Evolutionary conservation across 2,329 filamentous ascomycete species (phyloP).

Genomic region (Didymella exigua): DNA sequence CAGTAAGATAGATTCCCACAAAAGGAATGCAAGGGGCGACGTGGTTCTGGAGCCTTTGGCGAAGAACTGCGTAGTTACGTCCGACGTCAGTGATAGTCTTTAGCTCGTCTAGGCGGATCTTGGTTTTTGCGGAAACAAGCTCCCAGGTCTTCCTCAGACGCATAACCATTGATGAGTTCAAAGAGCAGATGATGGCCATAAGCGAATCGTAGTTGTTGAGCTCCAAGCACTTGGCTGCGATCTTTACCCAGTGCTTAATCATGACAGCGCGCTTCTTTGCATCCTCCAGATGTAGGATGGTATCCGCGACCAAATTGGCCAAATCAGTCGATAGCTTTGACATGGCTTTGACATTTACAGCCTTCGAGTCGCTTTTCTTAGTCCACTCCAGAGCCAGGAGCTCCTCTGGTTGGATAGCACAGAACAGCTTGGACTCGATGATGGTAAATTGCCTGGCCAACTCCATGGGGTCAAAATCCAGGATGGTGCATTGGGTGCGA

Average conservation of each 20-base stretch:
- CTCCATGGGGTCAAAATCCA: constrained; percentile 92
- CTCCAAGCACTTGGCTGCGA: constrained; percentile 83
- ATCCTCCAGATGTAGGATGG: constrained; percentile 85
- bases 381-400: constrained; percentile 92
- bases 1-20: constrained; percentile 93
- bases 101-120: constrained; percentile 76
- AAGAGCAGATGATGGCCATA: constrained; percentile 94
- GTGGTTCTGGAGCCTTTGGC: constrained; percentile 80
- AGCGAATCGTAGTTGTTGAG: constrained; percentile 95
- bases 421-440: constrained; percentile 90
- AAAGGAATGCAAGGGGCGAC: constrained; percentile 94
- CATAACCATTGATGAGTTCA: constrained; percentile 89
- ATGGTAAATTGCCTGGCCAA: constrained; percentile 90
- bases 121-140: constrained; percentile 79
- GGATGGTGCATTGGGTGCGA: constrained; percentile 71
- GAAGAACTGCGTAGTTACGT: constrained; percentile 87
- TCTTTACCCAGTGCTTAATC: constrained; percentile 99
- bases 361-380: constrained; percentile 78
- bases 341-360: constrained; percentile 92
- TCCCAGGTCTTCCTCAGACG: constrained; percentile 94
- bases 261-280: constrained; percentile 86
- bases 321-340: constrained; percentile 89
- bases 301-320: constrained; percentile 90
- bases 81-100: constrained; percentile 86
- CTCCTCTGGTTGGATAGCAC: constrained; percentile 88